Evolutionary conservation across 2,329 filamentous ascomycete genomes (phyloP).

Genomic region (Colletotrichum sp.): DNA sequence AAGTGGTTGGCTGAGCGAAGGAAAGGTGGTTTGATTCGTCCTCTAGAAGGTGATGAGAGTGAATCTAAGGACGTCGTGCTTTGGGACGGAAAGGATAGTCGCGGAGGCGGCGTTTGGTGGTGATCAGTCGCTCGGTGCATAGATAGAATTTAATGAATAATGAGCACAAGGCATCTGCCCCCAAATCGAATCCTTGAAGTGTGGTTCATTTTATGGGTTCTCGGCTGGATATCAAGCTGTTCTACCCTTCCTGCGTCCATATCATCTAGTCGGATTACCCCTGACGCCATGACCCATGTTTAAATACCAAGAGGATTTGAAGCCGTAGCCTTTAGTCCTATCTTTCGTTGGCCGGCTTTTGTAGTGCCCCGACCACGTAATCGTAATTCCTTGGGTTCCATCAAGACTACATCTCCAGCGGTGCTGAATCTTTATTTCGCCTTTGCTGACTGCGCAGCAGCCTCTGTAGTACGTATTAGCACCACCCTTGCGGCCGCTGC

Average conservation of each 20-base stretch:
- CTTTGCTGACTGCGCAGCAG: slow-evolving; percentile 62
- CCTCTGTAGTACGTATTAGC: slow-evolving; percentile 46
- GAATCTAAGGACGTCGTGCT: slow-evolving; percentile 30
- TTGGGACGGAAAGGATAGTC: slow-evolving; percentile 44
- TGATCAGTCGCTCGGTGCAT: slow-evolving; percentile 22
- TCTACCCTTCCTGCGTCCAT: not conserved
- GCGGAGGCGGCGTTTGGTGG: slow-evolving; percentile 46
- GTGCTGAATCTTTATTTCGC: slow-evolving; percentile 44
- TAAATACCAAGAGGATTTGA: not conserved
- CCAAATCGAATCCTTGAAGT: not conserved
- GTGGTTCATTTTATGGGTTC: not conserved
- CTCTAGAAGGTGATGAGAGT: slow-evolving; percentile 45
- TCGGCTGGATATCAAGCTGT: not conserved
- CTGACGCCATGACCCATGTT: not conserved
- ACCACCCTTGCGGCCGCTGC: not conserved
- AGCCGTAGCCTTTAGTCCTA: not conserved
- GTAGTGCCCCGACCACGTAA: slow-evolving; percentile 5
- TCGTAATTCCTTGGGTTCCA: not conserved
- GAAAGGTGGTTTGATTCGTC: slow-evolving; percentile 56
- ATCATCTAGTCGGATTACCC: not conserved
- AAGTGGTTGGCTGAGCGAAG: slow-evolving; percentile 65
- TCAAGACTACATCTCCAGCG: not conserved
- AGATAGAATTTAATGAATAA: not conserved
- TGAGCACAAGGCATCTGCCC: not conserved
- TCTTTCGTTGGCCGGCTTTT: not conserved